phyloP scores from a whole-genome alignment of 441 rosid species.

The Arabidopsis hybrid region DNA sequence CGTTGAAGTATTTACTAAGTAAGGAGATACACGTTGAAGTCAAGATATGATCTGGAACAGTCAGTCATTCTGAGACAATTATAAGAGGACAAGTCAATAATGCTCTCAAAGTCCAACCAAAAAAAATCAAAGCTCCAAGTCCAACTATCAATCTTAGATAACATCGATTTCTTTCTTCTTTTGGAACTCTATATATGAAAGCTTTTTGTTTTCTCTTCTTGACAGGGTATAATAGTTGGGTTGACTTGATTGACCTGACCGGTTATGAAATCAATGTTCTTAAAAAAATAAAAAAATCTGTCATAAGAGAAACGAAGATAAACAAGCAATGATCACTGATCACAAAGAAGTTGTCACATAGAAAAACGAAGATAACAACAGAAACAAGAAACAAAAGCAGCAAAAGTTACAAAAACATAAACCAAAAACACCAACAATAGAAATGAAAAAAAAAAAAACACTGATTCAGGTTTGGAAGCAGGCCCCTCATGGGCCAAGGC shows the following conservation, averaged over 20 bases:
- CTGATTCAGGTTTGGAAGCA: not conserved
- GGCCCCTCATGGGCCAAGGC: not conserved
- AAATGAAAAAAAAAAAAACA: not conserved
- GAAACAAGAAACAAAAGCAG: not conserved
- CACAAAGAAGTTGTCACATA: not conserved
- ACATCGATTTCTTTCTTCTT: too few species aligned
- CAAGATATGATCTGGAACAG: not conserved
- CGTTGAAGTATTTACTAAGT: too few species aligned
- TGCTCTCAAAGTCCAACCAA: not conserved
- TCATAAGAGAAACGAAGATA: not conserved
- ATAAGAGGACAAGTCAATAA: not conserved
- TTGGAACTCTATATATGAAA: too few species aligned
- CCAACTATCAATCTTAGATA: too few species aligned
- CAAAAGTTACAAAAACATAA: not conserved
- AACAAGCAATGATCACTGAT: constrained; percentile 8
- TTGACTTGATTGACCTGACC: not conserved
- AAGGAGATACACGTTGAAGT: not conserved
- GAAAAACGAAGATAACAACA: not conserved
- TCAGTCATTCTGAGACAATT: not conserved
- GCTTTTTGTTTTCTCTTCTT: too few species aligned
- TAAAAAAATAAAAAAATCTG: not conserved
- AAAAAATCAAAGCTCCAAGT: not conserved
- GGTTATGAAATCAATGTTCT: not conserved
- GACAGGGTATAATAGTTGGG: not conserved
- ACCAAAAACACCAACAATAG: not conserved